Evolutionary conservation across 2,329 filamentous ascomycete genomes (phyloP), one percentile per base, ranked within the genome.

Genomic region (Penicillium sclerotigenum): DNA sequence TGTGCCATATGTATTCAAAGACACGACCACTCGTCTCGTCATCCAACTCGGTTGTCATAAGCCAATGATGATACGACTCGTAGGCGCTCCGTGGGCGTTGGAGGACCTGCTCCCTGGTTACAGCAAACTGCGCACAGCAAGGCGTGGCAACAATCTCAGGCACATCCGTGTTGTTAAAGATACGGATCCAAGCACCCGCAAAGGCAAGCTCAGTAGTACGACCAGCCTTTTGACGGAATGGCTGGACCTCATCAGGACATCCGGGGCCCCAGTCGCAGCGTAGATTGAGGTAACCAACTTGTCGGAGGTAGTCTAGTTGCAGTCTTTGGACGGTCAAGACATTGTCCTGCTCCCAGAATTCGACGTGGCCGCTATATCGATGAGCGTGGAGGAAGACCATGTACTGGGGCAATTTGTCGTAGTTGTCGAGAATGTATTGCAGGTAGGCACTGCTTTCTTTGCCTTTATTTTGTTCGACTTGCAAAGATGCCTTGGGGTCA

Each of bases 81-180:
- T 87, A 88, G 52, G 82, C 81, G 20, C 72, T 74, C 55, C 72
- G 68, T 3, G 81, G 75, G 33, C 82, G 73, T 36, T 73, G 68
- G 6, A 68, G 74, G 24, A 87, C 77, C 40, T 78, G 78, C 8
- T 81, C 77, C 16, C 77, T 72, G 3, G 82, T 81, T 9, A 87
- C 81, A 0, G 81, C 85, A 58, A 87, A 87, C 69, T 87, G 85
- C n/a, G 83, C 82, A 69, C 84, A 87, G 66, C 84, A 87, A 18
- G 82, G 77, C 5, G 79, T 79, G 2, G 78, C 82, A 7, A 87
- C 75, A 3, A 76, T 63, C 3, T 77, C 71, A 0, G 83, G 82
- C 0, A 83, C 71, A 18, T 72, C 36, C 3, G 67, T 71, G 22
- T 61, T 68, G 28, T 71, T 71, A 45, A 71, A 70, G 3, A 71